Percentiles rank a stretch among this genome's conserved stretches.
Evolutionary conservation across 805 yeast genomes (phyloP).

Genomic region (Myxozyma geophila): DNA sequence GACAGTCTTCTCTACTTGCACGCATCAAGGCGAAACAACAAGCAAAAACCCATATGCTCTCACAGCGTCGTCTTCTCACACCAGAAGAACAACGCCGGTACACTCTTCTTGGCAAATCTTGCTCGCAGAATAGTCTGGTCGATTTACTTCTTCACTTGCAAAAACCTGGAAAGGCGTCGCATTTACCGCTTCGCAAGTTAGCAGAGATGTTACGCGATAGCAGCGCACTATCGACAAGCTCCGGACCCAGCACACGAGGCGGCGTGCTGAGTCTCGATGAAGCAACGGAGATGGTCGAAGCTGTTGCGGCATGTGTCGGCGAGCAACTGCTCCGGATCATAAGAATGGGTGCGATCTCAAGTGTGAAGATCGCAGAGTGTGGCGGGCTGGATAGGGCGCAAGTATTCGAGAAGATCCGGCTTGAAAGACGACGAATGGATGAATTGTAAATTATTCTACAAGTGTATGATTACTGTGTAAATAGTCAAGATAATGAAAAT

Average conservation of each 20-base stretch:
- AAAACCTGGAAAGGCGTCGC: neutral
- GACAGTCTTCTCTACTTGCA: constrained; percentile 11
- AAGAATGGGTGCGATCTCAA: constrained; percentile 11
- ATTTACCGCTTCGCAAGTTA: constrained; percentile 8
- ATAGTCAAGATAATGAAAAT: neutral
- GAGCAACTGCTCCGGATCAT: constrained; percentile 1
- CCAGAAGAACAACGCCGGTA: constrained; percentile 1
- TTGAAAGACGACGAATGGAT: neutral
- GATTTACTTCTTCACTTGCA: constrained; percentile 10
- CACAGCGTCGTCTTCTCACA: neutral
- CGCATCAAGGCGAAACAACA: constrained; percentile 10
- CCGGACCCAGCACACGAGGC: neutral
- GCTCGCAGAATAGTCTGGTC: neutral
- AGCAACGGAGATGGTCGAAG: constrained; percentile 2
- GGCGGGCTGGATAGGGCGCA: neutral
- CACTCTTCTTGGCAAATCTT: neutral
- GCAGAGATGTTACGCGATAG: constrained; percentile 15
- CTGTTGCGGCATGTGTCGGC: neutral
- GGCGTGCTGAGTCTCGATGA: constrained; percentile 9
- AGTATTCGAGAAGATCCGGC: neutral
- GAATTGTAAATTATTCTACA: neutral
- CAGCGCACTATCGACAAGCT: neutral
- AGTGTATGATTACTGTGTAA: neutral
- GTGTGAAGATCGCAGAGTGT: constrained; percentile 2
- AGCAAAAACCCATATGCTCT: neutral